phyloP scores from a whole-genome alignment of 2,329 filamentous ascomycete species.

The Fusarium sterilihyphosum region DNA sequence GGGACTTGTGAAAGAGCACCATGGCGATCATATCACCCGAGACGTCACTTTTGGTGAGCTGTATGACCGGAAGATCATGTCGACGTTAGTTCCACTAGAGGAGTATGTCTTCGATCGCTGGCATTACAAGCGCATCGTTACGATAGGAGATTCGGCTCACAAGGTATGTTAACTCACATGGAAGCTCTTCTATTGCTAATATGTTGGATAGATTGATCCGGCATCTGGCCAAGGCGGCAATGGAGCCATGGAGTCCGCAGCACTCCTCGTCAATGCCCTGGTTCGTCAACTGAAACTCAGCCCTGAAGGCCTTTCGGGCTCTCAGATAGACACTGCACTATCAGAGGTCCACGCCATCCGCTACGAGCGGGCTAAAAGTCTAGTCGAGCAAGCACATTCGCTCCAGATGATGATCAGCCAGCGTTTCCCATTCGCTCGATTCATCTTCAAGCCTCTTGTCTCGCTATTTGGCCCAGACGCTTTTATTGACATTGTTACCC shows the following conservation, averaged over 20 bases:
- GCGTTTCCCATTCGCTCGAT: not conserved
- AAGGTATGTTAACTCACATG: not conserved
- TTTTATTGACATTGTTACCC: not conserved
- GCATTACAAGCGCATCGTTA: not conserved
- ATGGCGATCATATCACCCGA: not conserved
- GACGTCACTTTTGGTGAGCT: not conserved
- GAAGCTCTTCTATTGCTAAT: not conserved
- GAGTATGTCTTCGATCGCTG: not conserved
- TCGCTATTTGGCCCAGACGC: accelerated
- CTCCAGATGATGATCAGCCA: not conserved
- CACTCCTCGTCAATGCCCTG: not conserved
- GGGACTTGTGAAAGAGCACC: not conserved
- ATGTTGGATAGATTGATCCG: not conserved
- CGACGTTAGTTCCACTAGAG: not conserved
- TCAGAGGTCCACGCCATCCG: not conserved
- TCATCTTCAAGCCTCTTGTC: not conserved
- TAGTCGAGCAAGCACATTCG: not conserved
- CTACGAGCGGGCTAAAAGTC: not conserved
- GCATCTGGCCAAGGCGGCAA: not conserved
- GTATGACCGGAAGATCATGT: not conserved
- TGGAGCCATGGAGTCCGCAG: not conserved
- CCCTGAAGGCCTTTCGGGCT: not conserved
- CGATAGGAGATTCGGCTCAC: not conserved
- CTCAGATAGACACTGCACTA: not conserved
- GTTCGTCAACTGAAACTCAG: not conserved